Conservation (phyloP, 495 filamentous ascomycete species). For the Thermochaetoides thermophila region DNA sequence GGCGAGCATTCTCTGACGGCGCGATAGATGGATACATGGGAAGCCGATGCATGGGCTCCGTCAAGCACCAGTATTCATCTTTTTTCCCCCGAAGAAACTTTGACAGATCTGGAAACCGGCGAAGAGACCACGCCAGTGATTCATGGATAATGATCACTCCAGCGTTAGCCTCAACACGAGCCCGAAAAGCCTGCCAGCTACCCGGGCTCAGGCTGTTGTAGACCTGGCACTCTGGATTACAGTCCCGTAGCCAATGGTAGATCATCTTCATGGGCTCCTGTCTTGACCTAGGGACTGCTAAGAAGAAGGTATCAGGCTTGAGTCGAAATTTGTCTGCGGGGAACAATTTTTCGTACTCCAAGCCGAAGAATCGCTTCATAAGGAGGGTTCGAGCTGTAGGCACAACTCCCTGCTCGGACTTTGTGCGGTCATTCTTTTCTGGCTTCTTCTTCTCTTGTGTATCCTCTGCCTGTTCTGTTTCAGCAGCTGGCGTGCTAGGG, state of each 20-base stretch:
- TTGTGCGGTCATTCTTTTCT: too few relatives aligned
- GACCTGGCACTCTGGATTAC: constrained; percentile 16
- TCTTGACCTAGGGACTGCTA: constrained; percentile 15
- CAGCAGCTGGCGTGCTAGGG: too few relatives aligned
- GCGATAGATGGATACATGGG: constrained; percentile 15
- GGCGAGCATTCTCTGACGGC: not conserved
- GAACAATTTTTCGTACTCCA: constrained; percentile 15
- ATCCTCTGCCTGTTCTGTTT: too few relatives aligned
- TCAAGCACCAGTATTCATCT: constrained; percentile 21
- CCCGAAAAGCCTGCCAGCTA: constrained; percentile 16
- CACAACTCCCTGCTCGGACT: too few relatives aligned
- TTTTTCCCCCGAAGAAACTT: constrained; percentile 4
- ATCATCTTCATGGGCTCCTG: constrained; percentile 2
- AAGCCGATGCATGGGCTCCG: constrained; percentile 10
- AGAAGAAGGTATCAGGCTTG: constrained; percentile 12
- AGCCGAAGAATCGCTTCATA: constrained; percentile 13
- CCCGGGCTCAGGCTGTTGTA: constrained; percentile 12
- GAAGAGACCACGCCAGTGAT: constrained; percentile 13
- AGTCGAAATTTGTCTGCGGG: constrained; percentile 4
- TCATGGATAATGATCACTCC: constrained; percentile 26
- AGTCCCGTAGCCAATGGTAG: constrained; percentile 16
- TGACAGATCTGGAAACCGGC: constrained; percentile 14
- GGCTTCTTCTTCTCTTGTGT: too few relatives aligned
- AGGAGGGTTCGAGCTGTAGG: too few relatives aligned
- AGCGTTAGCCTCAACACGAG: not conserved